Percentiles rank a stretch among this genome's conserved stretches.
phyloP scores from a whole-genome alignment of 495 filamentous ascomycete species.

The Copromyces sp. region DNA sequence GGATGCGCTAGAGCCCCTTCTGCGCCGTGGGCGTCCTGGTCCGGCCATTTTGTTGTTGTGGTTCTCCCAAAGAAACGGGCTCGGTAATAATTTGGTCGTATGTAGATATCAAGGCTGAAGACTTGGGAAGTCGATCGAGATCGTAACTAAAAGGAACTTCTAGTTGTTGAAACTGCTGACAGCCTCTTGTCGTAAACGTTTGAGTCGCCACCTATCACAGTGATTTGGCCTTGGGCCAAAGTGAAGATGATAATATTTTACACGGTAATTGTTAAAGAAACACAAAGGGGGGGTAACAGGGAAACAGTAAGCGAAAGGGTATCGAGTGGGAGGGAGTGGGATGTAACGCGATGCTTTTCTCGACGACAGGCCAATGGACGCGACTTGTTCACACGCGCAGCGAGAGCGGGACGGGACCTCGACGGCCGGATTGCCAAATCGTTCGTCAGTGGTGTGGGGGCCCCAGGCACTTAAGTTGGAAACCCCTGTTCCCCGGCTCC shows the following conservation, averaged over 20 bases:
- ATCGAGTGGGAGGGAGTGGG: background rate
- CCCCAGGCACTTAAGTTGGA: background rate
- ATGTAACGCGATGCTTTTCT: background rate
- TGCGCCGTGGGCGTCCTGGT: conserved; percentile 21
- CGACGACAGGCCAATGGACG: background rate
- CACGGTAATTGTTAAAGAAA: background rate
- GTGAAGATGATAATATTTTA: background rate
- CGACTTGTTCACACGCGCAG: background rate
- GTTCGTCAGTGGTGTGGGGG: background rate
- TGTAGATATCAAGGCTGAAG: background rate
- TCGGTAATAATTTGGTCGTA: background rate
- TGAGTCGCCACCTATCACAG: background rate
- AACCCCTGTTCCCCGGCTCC: background rate
- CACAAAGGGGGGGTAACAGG: background rate
- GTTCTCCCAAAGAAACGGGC: background rate
- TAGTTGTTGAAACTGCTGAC: background rate
- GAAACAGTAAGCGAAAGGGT: background rate
- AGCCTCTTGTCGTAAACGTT: background rate
- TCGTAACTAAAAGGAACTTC: too few relatives aligned
- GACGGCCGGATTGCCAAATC: background rate
- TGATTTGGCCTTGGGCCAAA: background rate
- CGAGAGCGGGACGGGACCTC: background rate
- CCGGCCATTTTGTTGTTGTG: conserved; percentile 15
- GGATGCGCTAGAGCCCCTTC: conserved; percentile 23
- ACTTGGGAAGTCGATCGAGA: too few relatives aligned